A percentile compares a stretch with the other conserved stretches of the same genome.
Evolutionary conservation across 2,329 filamentous ascomycete species (phyloP).

Genomic region (Botrytis sinoallii): DNA sequence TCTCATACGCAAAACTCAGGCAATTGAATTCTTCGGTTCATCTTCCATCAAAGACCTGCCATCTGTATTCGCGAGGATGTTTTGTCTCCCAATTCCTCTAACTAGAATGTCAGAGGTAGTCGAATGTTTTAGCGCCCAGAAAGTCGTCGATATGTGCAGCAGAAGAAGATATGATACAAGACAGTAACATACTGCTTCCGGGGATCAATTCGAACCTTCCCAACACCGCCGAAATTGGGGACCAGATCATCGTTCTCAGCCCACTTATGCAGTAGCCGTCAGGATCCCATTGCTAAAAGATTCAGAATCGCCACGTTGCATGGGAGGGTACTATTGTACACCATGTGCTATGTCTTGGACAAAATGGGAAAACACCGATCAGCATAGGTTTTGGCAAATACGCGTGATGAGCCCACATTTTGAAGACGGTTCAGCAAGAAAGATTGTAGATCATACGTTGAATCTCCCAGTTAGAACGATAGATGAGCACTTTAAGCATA

Average conservation of each 20-base stretch:
- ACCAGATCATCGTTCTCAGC: too few relatives aligned
- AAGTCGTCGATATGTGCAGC: background rate
- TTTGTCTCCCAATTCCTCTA: too few relatives aligned
- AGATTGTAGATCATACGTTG: background rate
- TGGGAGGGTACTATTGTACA: background rate
- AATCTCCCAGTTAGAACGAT: background rate
- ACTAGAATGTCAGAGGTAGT: background rate
- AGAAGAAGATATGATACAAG: background rate
- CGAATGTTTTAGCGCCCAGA: background rate
- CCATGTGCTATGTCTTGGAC: background rate
- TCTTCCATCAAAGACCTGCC: background rate
- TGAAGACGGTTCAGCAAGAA: background rate
- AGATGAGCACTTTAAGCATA: background rate
- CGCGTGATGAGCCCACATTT: background rate
- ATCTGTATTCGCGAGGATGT: background rate
- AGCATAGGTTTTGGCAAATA: too few relatives aligned
- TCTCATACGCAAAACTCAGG: background rate
- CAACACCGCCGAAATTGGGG: background rate
- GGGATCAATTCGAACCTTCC: too few relatives aligned
- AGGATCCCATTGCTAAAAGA: background rate
- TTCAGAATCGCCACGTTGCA: too few relatives aligned
- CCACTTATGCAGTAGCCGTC: background rate
- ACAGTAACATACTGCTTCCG: background rate
- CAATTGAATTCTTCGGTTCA: background rate
- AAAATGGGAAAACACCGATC: too few relatives aligned